A percentile compares a stretch with the other conserved stretches of the same genome.
phyloP scores from a whole-genome alignment of 2,329 filamentous ascomycete species.

The Trichophyton simii region DNA sequence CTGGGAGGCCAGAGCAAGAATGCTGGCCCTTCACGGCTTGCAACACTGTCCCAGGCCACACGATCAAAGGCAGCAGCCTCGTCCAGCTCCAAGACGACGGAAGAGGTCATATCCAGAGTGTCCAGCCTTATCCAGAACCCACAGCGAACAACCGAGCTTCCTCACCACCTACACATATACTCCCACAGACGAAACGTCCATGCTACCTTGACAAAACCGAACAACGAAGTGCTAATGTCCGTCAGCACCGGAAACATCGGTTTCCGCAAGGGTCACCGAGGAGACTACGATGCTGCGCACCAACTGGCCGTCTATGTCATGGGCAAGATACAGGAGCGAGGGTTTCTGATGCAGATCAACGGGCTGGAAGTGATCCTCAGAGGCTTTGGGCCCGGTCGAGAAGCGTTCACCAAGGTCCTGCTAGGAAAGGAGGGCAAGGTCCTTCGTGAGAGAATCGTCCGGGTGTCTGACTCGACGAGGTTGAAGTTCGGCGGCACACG shows the following conservation, averaged over 20 bases:
- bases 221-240: slow-evolving; percentile 65
- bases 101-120: slow-evolving; percentile 5
- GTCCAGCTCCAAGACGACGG: neutral
- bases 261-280: slow-evolving; percentile 70
- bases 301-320: slow-evolving; percentile 77
- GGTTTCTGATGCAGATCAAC: slow-evolving; percentile 62
- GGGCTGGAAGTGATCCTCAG: slow-evolving; percentile 67
- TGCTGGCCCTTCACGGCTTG: neutral
- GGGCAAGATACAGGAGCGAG: slow-evolving; percentile 69
- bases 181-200: slow-evolving; percentile 90
- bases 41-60: neutral
- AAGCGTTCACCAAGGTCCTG: slow-evolving; percentile 80
- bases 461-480: slow-evolving; percentile 73
- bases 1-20: neutral
- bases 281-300: slow-evolving; percentile 81
- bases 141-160: slow-evolving; percentile 1
- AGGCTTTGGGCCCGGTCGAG: slow-evolving; percentile 75
- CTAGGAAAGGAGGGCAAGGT: slow-evolving; percentile 71
- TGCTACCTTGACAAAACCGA: slow-evolving; percentile 75
- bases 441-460: slow-evolving; percentile 60
- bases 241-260: slow-evolving; percentile 77
- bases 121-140: slow-evolving; percentile 2
- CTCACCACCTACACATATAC: slow-evolving; percentile 70
- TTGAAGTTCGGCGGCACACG: slow-evolving; percentile 93
- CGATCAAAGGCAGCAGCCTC: neutral